Evolutionary conservation across 176 grass and related monocot genomes (phyloP).

Genomic region (Oryza meridionalis): DNA sequence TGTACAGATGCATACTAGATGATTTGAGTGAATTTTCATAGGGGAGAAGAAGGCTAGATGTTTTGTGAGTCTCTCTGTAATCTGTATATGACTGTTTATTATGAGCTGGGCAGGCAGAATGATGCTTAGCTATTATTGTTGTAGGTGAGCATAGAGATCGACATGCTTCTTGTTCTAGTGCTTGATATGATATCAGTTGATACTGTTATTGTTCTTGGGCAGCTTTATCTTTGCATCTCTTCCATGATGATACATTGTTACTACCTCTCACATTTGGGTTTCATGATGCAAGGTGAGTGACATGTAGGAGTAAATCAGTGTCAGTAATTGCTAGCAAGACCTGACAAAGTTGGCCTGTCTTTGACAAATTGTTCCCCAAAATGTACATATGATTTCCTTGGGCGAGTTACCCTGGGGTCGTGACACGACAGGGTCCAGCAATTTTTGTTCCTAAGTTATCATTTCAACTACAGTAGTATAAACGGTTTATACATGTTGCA

Average conservation of each 20-base stretch:
- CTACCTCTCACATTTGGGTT: background rate
- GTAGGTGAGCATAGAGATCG: conserved; percentile 39
- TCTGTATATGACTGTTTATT: background rate
- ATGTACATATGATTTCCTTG: background rate
- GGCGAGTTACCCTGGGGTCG: background rate
- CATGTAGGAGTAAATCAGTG: background rate
- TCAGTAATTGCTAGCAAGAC: background rate
- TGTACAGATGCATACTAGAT: conserved; percentile 37
- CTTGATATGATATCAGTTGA: conserved; percentile 19
- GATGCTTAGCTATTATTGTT: conserved; percentile 30
- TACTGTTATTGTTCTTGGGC: conserved; percentile 8
- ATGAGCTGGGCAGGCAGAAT: conserved; percentile 31
- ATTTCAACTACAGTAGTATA: background rate
- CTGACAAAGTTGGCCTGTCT: background rate
- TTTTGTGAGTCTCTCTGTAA: conserved; percentile 17
- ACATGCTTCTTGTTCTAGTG: conserved; percentile 7
- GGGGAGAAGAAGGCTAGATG: conserved; percentile 40
- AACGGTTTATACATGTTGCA: background rate
- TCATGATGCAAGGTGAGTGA: background rate
- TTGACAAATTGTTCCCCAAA: background rate
- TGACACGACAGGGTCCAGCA: background rate
- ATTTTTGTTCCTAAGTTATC: background rate
- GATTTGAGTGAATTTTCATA: conserved; percentile 20
- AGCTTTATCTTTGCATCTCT: background rate
- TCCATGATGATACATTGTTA: background rate